These are phyloP conservation scores for Phytophthora hibernalis DNA, from an alignment of 352 stramenopile species.

Conservation along the genomic window DNA sequence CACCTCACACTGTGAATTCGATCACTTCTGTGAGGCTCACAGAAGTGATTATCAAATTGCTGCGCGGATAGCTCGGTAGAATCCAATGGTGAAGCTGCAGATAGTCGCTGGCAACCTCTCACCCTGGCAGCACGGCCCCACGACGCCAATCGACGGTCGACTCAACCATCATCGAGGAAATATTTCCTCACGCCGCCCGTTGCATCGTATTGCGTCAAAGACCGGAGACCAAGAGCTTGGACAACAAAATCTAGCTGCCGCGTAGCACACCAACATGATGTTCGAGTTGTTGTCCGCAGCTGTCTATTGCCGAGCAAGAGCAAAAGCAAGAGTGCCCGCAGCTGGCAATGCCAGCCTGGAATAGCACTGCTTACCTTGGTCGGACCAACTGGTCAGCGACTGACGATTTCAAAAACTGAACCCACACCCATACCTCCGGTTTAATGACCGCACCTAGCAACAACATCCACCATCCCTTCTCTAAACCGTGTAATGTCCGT, in stretches of 20 bases:
- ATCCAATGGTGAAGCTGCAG: background rate
- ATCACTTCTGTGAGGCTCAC: no score
- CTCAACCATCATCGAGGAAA: background rate
- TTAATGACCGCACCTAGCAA: conserved; percentile 2
- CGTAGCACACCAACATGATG: background rate
- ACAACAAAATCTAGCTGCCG: conserved; percentile 8
- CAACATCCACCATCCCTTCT: no score
- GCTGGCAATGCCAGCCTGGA: no score
- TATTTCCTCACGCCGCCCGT: background rate
- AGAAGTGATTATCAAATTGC: no score
- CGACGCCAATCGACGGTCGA: background rate
- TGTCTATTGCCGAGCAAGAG: background rate
- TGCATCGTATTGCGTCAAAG: conserved; percentile 9
- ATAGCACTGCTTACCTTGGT: background rate
- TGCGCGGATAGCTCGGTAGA: no score
- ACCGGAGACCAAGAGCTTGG: conserved; percentile 8
- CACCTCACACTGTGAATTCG: no score
- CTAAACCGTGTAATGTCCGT: background rate
- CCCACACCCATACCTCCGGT: conserved; percentile 1
- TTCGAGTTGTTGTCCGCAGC: background rate
- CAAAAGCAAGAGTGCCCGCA: background rate
- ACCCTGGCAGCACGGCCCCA: background rate
- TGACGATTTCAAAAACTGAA: conserved; percentile 15
- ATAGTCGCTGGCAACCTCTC: background rate
- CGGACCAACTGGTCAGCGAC: background rate